phyloP scores from a whole-genome alignment of 2,329 filamentous ascomycete genomes.

The Trichoderma polysporum region DNA sequence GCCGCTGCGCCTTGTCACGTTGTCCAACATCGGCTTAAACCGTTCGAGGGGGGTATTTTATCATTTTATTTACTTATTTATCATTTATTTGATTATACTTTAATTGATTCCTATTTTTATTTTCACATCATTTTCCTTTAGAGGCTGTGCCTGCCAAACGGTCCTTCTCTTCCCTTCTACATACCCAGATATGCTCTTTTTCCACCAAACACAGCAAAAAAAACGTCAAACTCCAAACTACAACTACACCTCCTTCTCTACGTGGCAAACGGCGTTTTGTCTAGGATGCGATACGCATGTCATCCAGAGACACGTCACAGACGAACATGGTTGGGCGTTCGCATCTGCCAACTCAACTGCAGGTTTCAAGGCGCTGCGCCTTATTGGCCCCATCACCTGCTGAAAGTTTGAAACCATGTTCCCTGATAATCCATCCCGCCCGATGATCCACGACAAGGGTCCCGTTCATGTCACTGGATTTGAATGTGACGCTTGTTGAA shows the following conservation, averaged over 20 bases:
- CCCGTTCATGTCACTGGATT: neutral
- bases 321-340: constrained; percentile 5
- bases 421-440: neutral
- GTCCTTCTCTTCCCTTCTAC: neutral
- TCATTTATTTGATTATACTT: neutral
- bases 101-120: neutral
- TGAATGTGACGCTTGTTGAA: neutral
- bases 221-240: neutral
- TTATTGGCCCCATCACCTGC: constrained; percentile 11
- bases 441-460: constrained; percentile 1
- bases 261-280: neutral
- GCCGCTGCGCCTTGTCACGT: constrained; percentile 6
- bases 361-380: neutral
- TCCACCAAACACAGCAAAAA: neutral
- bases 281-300: neutral
- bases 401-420: neutral
- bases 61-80: neutral
- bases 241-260: neutral
- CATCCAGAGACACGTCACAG: constrained; percentile 9
- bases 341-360: constrained; percentile 3
- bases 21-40: neutral
- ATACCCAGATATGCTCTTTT: too few species aligned
- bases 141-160: neutral
- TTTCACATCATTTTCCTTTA: neutral
- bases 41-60: neutral